Evolutionary conservation across 106 monocot species (phyloP).

Genomic region (Dendrobium chrysotoxum): DNA sequence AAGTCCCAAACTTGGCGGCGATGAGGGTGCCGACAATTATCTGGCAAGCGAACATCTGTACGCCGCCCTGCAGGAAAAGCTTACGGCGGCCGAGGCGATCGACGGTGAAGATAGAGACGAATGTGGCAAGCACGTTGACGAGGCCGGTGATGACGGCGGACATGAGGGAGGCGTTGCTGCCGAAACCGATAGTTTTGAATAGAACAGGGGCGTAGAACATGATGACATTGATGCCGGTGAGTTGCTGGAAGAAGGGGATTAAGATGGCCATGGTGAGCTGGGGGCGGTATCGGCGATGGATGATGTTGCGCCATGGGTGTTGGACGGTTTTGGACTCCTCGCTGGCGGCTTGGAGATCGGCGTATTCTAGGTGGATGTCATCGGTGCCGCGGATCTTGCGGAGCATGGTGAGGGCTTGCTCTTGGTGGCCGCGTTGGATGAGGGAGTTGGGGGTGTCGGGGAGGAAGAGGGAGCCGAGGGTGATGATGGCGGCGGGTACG

Average conservation of each 20-base stretch:
- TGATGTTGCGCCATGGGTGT: constrained; percentile 49
- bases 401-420: constrained; percentile 13
- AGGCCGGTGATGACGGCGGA: constrained; percentile 64
- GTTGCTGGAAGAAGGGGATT: constrained; percentile 76
- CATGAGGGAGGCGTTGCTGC: constrained; percentile 47
- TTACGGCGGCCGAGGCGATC: constrained; percentile 48
- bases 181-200: constrained; percentile 76
- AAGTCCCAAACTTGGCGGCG: constrained; percentile 16
- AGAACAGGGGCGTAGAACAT: constrained; percentile 88
- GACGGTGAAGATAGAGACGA: constrained; percentile 52
- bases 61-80: constrained; percentile 60
- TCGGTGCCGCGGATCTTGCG: constrained; percentile 19
- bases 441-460: constrained; percentile 57
- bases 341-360: constrained; percentile 13
- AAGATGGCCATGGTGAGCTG: constrained; percentile 58
- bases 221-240: constrained; percentile 82
- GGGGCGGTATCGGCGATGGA: constrained; percentile 30
- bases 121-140: constrained; percentile 51
- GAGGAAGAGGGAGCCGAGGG: constrained; percentile 24
- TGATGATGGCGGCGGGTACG: constrained; percentile 24
- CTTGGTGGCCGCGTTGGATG: constrained; percentile 26
- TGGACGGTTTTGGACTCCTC: constrained; percentile 16
- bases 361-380: constrained; percentile 11
- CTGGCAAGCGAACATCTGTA: constrained; percentile 65
- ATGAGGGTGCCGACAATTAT: constrained; percentile 31